Evolutionary conservation across 805 yeast species (phyloP), one percentile per base, ranked within the genome.

Genomic region (Myxozyma nipponensis): DNA sequence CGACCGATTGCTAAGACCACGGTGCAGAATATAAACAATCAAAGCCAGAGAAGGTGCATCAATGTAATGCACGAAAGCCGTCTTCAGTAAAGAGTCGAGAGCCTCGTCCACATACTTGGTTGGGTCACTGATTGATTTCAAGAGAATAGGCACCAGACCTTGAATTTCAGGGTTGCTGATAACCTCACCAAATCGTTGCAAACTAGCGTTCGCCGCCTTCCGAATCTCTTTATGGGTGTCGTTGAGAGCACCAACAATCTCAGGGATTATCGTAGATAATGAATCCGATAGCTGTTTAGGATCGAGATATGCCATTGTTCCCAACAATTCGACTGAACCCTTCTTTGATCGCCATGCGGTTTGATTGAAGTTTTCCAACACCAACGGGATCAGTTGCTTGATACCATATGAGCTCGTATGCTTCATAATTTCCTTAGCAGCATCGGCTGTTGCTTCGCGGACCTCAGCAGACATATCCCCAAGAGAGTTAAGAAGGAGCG

Each of bases 21-120:
- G 81, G 66, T 88, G 93, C 42, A 93, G 84, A 46, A 93, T 96
- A 65, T 90, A 96, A 55, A 90, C 87, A 42, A 54, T 51, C 62
- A 93, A 76, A 0, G 99, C 98, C 63, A 93, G 75, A 1, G 98
- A 91, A 2, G 99, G 98, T 19, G 97, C 96, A 70, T 93, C 99
- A 59, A 93, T 91, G 68, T 91, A 93, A 69, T 93, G 99, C 40
- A 90, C 96, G 62, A 93, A 93, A 60, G 91, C 95, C 0, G 98
- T 93, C 61, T 80, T 81, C 59, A 91, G 82, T 62, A 93, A 77
- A 15, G 86, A 81, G 62, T 89, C 95, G 50, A 93, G 72, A 0
- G 98, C 97, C 10, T 71, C 81, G 52, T 87, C 96, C 1, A 98
- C 93, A 69, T 84, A 72, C 60, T 81, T 86, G 0, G 97, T 85